Conservation (phyloP, 2,329 filamentous ascomycete genomes). For the Penicillium sclerotiorum region DNA sequence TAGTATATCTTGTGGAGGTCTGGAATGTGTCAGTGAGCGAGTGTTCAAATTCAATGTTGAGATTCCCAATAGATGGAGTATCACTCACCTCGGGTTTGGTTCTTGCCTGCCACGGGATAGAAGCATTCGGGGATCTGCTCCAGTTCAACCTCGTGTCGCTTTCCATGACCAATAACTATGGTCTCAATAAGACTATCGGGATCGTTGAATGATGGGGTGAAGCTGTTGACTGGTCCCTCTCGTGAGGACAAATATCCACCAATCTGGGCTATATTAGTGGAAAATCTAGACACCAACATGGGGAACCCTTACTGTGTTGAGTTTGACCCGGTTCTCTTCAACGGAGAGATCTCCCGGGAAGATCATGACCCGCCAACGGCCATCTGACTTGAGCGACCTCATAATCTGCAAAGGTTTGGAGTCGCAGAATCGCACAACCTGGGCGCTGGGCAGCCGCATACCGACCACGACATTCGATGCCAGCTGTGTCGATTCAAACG, state of each 20-base stretch:
- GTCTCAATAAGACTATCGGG: conserved; percentile 61
- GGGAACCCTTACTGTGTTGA: conserved; percentile 43
- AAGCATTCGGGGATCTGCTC: conserved; percentile 60
- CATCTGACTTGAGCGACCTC: conserved; percentile 54
- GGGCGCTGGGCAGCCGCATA: conserved; percentile 56
- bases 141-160: conserved; percentile 53
- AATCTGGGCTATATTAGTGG: conserved; percentile 29
- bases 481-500: conserved; percentile 34
- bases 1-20: conserved; percentile 62
- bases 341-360: conserved; percentile 50
- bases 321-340: conserved; percentile 25
- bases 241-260: conserved; percentile 44
- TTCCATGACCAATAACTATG: conserved; percentile 56
- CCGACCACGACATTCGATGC: conserved; percentile 47
- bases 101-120: conserved; percentile 58
- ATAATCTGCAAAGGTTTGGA: conserved; percentile 59
- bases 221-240: conserved; percentile 46
- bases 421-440: conserved; percentile 63
- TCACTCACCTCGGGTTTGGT: conserved; percentile 55
- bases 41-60: too few species aligned
- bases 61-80: too few species aligned
- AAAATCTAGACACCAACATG: too few species aligned
- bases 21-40: conserved; percentile 25
- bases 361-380: conserved; percentile 55
- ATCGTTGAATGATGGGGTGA: conserved; percentile 48